These are phyloP conservation scores for Chlamydomonas eustigma DNA, from an alignment of 139 green algal species.

Conservation along the genomic window DNA sequence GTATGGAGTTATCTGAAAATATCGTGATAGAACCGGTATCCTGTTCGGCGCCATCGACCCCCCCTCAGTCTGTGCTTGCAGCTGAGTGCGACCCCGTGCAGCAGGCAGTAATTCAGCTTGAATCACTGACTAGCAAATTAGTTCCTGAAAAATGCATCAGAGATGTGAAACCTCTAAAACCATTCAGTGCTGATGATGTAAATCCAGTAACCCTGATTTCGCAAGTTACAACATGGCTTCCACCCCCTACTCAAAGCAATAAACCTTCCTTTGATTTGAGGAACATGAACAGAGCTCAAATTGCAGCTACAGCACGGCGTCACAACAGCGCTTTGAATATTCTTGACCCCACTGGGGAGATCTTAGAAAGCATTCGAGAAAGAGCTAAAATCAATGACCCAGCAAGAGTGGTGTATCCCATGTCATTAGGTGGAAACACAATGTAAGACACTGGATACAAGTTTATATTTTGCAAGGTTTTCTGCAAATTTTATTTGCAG, in stretches of 20 bases:
- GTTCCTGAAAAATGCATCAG: no score
- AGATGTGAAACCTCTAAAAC: no score
- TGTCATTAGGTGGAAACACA: background rate
- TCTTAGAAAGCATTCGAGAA: background rate
- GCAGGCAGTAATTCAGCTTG: no score
- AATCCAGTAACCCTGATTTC: background rate
- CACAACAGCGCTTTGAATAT: constrained; percentile 4
- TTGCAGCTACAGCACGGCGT: background rate
- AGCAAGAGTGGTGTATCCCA: background rate
- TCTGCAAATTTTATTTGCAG: no score
- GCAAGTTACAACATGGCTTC: background rate
- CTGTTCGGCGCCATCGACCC: no score
- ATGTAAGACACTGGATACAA: background rate
- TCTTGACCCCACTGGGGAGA: background rate
- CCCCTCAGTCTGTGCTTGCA: no score
- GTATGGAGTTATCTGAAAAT: no score
- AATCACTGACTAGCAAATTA: no score
- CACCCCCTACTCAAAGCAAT: background rate
- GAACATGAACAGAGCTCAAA: background rate
- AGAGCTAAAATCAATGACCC: background rate
- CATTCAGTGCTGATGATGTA: background rate
- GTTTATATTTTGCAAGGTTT: no score
- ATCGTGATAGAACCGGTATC: no score
- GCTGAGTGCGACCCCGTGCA: no score
- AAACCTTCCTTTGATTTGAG: background rate